Conservation (phyloP, 2,329 filamentous ascomycete species). For the Ceratocystis cubensis region DNA sequence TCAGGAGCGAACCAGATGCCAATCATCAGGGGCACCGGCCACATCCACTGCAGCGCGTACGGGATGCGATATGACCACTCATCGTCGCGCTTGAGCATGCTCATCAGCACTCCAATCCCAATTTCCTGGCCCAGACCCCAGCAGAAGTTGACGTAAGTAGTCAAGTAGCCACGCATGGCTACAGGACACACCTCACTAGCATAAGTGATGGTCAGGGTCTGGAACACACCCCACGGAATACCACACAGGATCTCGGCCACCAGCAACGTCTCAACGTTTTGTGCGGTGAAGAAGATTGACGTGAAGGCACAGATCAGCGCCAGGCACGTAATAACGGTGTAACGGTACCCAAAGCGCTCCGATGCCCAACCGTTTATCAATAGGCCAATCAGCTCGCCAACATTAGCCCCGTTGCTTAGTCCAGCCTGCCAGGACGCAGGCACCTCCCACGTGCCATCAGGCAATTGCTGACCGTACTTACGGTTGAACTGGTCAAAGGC, state of each 20-base stretch:
- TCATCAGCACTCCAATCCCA: slow-evolving; percentile 59
- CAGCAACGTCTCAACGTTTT: slow-evolving; percentile 45
- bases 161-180: slow-evolving; percentile 56
- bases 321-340: slow-evolving; percentile 49
- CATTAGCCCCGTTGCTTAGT: slow-evolving; percentile 45
- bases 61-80: slow-evolving; percentile 60
- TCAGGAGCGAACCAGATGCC: slow-evolving; percentile 58
- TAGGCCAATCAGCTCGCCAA: slow-evolving; percentile 54
- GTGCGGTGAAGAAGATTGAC: slow-evolving; percentile 52
- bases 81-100: slow-evolving; percentile 51
- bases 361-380: slow-evolving; percentile 53
- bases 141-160: slow-evolving; percentile 65
- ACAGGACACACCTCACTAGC: slow-evolving; percentile 62
- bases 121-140: slow-evolving; percentile 67
- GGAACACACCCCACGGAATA: slow-evolving; percentile 50
- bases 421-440: slow-evolving; percentile 50
- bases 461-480: slow-evolving; percentile 41
- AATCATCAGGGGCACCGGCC: slow-evolving; percentile 54
- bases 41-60: slow-evolving; percentile 66
- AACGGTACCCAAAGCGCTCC: slow-evolving; percentile 55
- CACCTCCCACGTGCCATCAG: slow-evolving; percentile 41
- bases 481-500: slow-evolving; percentile 45
- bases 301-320: slow-evolving; percentile 44
- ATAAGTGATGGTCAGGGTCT: slow-evolving; percentile 50
- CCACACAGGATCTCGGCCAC: slow-evolving; percentile 52